Conservation (phyloP, 371 early-diverging fungal genomes). For the Scutellospora calospora region DNA sequence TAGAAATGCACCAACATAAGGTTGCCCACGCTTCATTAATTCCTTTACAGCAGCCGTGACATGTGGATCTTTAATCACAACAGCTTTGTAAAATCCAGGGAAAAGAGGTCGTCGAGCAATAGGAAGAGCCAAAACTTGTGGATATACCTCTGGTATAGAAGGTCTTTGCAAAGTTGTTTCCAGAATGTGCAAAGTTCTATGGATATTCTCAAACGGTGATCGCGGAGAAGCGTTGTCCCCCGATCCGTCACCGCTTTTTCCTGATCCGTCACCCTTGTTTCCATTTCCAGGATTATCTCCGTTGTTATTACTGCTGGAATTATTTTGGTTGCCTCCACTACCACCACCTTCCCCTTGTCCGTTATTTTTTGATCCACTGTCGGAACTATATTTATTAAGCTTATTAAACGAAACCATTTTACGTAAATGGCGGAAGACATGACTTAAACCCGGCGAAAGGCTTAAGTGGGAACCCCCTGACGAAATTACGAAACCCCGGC, state of each 20-base stretch:
- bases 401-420: no score
- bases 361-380: conserved; percentile 23
- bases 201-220: conserved; percentile 47
- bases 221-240: conserved; percentile 45
- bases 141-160: conserved; percentile 85
- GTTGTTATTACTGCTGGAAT: neutral
- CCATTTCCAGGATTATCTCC: conserved; percentile 37
- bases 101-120: conserved; percentile 94
- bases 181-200: conserved; percentile 52
- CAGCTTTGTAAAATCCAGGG: conserved; percentile 97
- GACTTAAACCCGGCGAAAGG: no score
- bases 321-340: neutral
- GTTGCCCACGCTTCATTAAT: conserved; percentile 89
- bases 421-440: no score
- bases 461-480: no score
- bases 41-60: conserved; percentile 92
- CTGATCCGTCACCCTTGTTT: conserved; percentile 48
- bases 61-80: conserved; percentile 92
- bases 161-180: conserved; percentile 76
- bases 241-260: conserved; percentile 44
- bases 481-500: no score
- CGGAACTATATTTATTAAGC: no score
- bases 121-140: conserved; percentile 92
- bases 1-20: conserved; percentile 94
- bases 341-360: conserved; percentile 20